Evolutionary conservation across 208 protist genomes (phyloP).

Genomic region (Leishmania tropica): DNA sequence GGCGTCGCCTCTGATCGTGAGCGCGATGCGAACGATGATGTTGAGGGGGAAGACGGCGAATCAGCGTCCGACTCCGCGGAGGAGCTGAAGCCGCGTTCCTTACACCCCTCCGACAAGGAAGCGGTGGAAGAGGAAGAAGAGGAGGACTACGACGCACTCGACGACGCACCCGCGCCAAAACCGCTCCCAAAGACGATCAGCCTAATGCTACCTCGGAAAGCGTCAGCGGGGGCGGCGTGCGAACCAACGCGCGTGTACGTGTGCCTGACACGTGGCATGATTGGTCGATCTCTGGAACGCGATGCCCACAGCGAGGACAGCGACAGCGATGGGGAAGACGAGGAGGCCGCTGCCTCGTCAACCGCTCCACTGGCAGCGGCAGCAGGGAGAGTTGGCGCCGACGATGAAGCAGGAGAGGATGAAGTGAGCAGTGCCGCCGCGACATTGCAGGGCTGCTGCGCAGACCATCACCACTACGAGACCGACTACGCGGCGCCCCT

Average conservation of each 20-base stretch:
- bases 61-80: slow-evolving; percentile 1
- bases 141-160: slow-evolving; percentile 14
- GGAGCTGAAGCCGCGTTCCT: slow-evolving; percentile 1
- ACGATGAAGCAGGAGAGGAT: slow-evolving; percentile 1
- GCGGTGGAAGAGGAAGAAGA: slow-evolving; percentile 31
- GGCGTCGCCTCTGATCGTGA: slow-evolving; percentile 4
- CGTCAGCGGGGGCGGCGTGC: not conserved
- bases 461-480: slow-evolving; percentile 25
- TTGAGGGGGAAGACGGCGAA: slow-evolving; percentile 27
- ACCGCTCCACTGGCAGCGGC: not conserved
- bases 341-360: not conserved
- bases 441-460: slow-evolving; percentile 19
- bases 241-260: slow-evolving; percentile 26
- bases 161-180: slow-evolving; percentile 15
- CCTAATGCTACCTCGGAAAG: slow-evolving; percentile 9
- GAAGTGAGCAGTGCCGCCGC: not conserved
- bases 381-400: not conserved
- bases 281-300: not conserved
- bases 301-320: not conserved
- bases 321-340: not conserved
- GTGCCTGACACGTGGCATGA: slow-evolving; percentile 25
- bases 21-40: slow-evolving; percentile 3
- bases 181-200: slow-evolving; percentile 23
- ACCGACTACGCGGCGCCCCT: slow-evolving; percentile 28
- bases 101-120: slow-evolving; percentile 5